These are phyloP conservation scores for Knoxdaviesia capensis DNA, from an alignment of 2,329 filamentous ascomycete genomes.

Conservation along the genomic window DNA sequence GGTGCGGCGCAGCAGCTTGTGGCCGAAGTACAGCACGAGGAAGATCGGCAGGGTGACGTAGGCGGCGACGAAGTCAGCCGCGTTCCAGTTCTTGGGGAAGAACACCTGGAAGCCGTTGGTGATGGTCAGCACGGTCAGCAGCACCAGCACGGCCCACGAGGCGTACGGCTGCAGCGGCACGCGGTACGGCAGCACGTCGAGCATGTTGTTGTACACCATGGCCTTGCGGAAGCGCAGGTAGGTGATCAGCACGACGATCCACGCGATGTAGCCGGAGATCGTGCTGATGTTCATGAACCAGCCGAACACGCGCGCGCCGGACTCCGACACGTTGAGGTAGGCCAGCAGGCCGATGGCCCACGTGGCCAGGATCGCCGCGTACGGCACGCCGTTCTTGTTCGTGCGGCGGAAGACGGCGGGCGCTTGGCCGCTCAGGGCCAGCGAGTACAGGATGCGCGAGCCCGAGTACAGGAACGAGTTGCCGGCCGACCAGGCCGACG, in stretches of 20 bases:
- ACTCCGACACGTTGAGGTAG: conserved; percentile 47
- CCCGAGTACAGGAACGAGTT: conserved; percentile 46
- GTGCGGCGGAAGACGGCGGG: conserved; percentile 39
- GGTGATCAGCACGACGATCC: conserved; percentile 36
- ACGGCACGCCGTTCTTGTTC: conserved; percentile 40
- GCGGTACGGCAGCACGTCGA: conserved; percentile 28
- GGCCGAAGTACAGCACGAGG: conserved; percentile 35
- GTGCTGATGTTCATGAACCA: conserved; percentile 57
- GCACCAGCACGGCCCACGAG: conserved; percentile 35
- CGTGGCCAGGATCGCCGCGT: conserved; percentile 28
- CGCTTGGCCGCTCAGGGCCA: conserved; percentile 46
- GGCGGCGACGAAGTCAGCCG: conserved; percentile 39
- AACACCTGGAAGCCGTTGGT: conserved; percentile 64
- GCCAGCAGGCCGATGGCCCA: conserved; percentile 42
- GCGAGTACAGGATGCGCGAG: conserved; percentile 48
- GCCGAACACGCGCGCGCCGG: conserved; percentile 42
- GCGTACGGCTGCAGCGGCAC: conserved; percentile 40
- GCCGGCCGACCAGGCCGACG: conserved; percentile 42
- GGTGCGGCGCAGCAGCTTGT: conserved; percentile 31
- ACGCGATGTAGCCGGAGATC: conserved; percentile 38
- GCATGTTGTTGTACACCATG: conserved; percentile 28
- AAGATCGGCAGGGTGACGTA: conserved; percentile 46
- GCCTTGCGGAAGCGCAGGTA: conserved; percentile 40
- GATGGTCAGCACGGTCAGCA: conserved; percentile 41
- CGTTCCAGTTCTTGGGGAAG: conserved; percentile 42